A percentile compares a stretch with the other conserved stretches of the same genome.
phyloP scores from a whole-genome alignment of 2,329 filamentous ascomycete species.

The Fusarium fracticaudum region DNA sequence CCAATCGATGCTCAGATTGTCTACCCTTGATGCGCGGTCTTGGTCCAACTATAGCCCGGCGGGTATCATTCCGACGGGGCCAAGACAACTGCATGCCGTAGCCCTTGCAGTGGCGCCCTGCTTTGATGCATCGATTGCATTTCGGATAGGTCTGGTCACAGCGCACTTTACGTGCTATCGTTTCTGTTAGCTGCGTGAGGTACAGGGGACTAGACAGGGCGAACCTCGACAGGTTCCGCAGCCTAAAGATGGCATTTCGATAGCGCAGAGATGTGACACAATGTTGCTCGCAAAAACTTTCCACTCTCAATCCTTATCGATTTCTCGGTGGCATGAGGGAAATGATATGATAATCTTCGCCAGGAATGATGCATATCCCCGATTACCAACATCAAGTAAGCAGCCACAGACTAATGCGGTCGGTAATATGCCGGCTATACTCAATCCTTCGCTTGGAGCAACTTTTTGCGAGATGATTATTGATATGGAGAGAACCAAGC shows the following conservation, averaged over 20 bases:
- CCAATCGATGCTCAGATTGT: background rate
- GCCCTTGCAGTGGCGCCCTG: slow-evolving; percentile 11
- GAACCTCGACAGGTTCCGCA: slow-evolving; percentile 30
- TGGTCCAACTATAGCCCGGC: slow-evolving; percentile 17
- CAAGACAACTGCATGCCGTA: slow-evolving; percentile 31
- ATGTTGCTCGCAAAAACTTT: slow-evolving; percentile 13
- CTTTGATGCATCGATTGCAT: slow-evolving; percentile 14
- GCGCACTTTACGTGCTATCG: slow-evolving; percentile 29
- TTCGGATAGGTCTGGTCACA: slow-evolving; percentile 24
- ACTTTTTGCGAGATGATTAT: slow-evolving; percentile 5
- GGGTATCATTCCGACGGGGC: slow-evolving; percentile 16
- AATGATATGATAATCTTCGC: background rate
- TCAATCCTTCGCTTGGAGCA: fast-evolving
- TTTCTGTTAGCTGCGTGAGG: background rate
- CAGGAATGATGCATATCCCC: background rate
- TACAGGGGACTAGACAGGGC: background rate
- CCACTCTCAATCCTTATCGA: background rate
- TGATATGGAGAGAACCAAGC: fast-evolving
- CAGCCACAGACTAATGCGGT: background rate
- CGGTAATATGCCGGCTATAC: background rate
- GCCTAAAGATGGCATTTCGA: slow-evolving; percentile 6
- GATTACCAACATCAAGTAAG: background rate
- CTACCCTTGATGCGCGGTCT: background rate
- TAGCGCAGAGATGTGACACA: no score
- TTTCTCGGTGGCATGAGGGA: fast-evolving